These are phyloP conservation scores for Tetrahymena elliotti DNA, from an alignment of 73 alveolate species.

Conservation along the genomic window DNA sequence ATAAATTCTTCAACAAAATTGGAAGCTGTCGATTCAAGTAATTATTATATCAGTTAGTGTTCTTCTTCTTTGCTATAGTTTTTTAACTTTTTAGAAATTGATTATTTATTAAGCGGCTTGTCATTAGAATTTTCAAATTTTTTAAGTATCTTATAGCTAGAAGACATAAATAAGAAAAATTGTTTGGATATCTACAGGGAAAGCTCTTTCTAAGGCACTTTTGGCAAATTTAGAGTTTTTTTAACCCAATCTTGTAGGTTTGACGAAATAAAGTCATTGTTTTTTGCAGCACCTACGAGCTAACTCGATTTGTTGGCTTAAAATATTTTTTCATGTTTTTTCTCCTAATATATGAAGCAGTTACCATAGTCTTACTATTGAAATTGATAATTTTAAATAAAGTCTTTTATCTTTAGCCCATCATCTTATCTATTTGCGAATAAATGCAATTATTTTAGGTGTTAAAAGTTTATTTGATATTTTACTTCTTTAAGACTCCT, in stretches of 20 bases:
- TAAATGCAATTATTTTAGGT: not conserved
- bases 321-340: too few species aligned
- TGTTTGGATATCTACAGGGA: not conserved
- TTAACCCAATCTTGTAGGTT: not conserved
- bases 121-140: not conserved
- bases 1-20: not conserved
- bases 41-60: not conserved
- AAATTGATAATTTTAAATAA: not conserved
- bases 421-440: not conserved
- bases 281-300: not conserved
- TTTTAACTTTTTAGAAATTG: not conserved
- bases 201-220: not conserved
- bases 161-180: not conserved
- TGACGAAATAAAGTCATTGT: too few species aligned
- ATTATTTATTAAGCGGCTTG: not conserved
- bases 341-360: not conserved
- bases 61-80: not conserved
- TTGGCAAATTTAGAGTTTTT: not conserved
- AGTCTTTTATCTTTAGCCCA: not conserved
- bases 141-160: not conserved
- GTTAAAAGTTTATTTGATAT: not conserved
- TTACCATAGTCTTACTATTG: not conserved
- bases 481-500: not conserved
- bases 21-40: not conserved
- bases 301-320: not conserved